Evolutionary conservation across 2,329 filamentous ascomycete species (phyloP).

Genomic region (Diaporthe citri): DNA sequence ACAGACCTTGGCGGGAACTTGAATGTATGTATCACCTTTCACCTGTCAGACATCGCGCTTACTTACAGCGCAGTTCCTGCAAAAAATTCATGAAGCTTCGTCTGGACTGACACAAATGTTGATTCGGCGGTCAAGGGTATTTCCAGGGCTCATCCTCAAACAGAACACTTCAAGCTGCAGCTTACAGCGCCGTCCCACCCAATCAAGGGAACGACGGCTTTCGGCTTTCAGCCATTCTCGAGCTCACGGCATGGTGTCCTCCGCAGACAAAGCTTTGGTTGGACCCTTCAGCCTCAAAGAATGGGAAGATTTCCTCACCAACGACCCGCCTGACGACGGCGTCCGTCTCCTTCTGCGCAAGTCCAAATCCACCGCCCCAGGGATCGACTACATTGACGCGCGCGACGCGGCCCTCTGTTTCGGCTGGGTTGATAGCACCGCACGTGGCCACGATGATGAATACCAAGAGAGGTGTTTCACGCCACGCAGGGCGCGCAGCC

Average conservation of each 20-base stretch:
- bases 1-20: no score
- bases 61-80: background rate
- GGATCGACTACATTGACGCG: constrained; percentile 15
- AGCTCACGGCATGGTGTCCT: constrained; percentile 5
- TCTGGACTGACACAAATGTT: background rate
- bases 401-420: constrained; percentile 19
- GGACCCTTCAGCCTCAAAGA: constrained; percentile 13
- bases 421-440: constrained; percentile 27
- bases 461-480: constrained; percentile 22
- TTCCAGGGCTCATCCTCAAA: no score
- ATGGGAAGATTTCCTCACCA: constrained; percentile 9
- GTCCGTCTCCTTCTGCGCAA: constrained; percentile 28
- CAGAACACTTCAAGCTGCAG: background rate
- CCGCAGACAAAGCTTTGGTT: background rate
- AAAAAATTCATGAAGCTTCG: background rate
- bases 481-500: constrained; percentile 23
- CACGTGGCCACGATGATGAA: background rate
- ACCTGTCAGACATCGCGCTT: background rate
- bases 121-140: background rate
- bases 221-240: no score
- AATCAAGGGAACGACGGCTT: background rate
- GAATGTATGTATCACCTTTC: no score
- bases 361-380: constrained; percentile 6
- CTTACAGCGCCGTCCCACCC: background rate
- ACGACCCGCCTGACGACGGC: constrained; percentile 8